These are phyloP conservation scores for Ulmus americana DNA, from an alignment of 331 rosid species.

Conservation along the genomic window DNA sequence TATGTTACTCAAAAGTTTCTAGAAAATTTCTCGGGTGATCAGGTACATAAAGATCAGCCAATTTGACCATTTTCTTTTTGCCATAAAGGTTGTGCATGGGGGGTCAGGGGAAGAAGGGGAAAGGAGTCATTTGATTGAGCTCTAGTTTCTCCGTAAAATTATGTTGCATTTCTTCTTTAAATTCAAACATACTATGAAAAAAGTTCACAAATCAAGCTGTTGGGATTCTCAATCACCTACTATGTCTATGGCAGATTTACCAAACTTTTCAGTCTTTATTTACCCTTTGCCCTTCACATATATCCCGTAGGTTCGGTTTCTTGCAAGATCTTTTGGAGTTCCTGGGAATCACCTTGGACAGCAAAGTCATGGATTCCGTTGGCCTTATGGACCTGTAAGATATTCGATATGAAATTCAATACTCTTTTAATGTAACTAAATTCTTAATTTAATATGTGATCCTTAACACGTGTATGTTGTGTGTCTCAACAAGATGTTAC, in stretches of 20 bases:
- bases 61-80: not conserved
- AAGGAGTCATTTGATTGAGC: slow-evolving; percentile 5
- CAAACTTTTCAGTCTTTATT: slow-evolving; percentile 9
- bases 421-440: not conserved
- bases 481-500: not conserved
- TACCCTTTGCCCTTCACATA: not conserved
- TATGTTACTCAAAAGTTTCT: slow-evolving; percentile 79
- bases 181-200: not conserved
- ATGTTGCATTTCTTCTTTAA: slow-evolving; percentile 13
- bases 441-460: not conserved
- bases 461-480: not conserved
- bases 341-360: slow-evolving; percentile 97
- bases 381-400: slow-evolving; percentile 99
- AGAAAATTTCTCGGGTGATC: slow-evolving; percentile 87
- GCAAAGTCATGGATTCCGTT: slow-evolving; percentile 88
- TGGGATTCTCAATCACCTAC: slow-evolving; percentile 1
- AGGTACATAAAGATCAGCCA: slow-evolving; percentile 45
- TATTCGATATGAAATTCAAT: not conserved
- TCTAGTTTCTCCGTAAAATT: slow-evolving; percentile 6
- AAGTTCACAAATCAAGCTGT: not conserved
- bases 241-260: slow-evolving; percentile 14
- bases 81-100: not conserved
- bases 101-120: not conserved
- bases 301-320: slow-evolving; percentile 71
- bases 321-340: slow-evolving; percentile 80